These are phyloP conservation scores for Brassica balearica DNA, from an alignment of 441 rosid species.

Conservation along the genomic window DNA sequence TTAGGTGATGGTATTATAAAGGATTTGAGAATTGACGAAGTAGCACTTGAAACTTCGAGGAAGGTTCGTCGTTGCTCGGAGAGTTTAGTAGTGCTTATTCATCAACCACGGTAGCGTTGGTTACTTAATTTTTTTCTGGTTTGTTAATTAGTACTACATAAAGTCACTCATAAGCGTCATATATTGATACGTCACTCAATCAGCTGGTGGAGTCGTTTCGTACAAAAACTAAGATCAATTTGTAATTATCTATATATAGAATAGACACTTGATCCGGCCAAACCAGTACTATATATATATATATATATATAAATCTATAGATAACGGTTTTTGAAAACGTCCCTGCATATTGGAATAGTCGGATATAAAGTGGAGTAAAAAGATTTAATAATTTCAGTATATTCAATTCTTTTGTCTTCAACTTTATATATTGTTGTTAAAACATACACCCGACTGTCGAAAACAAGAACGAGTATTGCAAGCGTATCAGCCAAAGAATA, in stretches of 20 bases:
- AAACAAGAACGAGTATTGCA: no score
- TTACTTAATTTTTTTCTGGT: neutral
- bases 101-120: slow-evolving; percentile 6
- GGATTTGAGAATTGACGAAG: slow-evolving; percentile 9
- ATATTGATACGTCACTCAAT: slow-evolving; percentile 4
- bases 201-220: slow-evolving; percentile 13
- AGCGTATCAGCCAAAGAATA: no score
- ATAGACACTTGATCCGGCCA: neutral
- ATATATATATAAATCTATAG: neutral
- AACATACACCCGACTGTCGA: no score
- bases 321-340: neutral
- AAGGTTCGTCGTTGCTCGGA: slow-evolving; percentile 25
- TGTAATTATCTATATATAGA: neutral
- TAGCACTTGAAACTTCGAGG: slow-evolving; percentile 23
- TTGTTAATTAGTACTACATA: neutral
- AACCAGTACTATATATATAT: neutral
- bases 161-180: slow-evolving; percentile 23
- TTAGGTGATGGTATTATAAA: neutral
- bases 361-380: slow-evolving; percentile 8
- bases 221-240: neutral
- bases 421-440: no score
- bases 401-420: no score
- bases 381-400: no score
- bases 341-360: slow-evolving; percentile 18
- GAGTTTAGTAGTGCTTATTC: slow-evolving; percentile 7